Base-by-base conservation (phyloP, 1,284 basidiomycete genomes). In the Singerocomus inundabilis region DNA sequence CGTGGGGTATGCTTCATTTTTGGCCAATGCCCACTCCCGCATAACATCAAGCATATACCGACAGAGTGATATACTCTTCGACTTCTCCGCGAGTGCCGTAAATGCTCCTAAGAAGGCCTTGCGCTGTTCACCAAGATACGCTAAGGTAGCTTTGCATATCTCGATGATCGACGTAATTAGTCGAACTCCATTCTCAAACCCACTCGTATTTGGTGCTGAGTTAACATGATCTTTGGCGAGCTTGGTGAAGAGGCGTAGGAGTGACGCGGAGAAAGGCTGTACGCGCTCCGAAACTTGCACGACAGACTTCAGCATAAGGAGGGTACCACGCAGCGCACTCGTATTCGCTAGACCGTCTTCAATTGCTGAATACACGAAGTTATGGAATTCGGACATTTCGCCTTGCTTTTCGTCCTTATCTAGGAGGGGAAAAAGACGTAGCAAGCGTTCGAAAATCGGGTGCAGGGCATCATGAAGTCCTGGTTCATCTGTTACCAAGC, bases 261-360 rank as follows among this genome's bases (percentile, higher is more conserved):
- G 76, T 10, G 82, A 77, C 2, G 78, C 72, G 31, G 88, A 77
- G 69, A 96, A 95, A 0, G 79, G 76, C 59, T 99, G 94, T 42
- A 96, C 84, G 48, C 91, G 85, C 62, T 93, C 88, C 0, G 93
- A 80, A 29, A 85, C 81, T 58, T 90, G 82, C n/a, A 94, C 85
- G 60, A 96, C 88, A 0, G 92, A 90, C 64, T 91, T 88, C 47
- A 99, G 76, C 75, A 99, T 87, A 54, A 93, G 79, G 38, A 99
- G 77, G 13, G 87, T 84, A 18, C 91, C 92, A 29, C 88, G 87
- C 28, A 94, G 73, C 49, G 82, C 79, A n/a, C 75, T 83, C 16
- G 79, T 81, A 50, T 84, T 85, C 45, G 82, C 80, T n/a, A 96
- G 74, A 30, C 89, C 90, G 42, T 99, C 95, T 49, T 80, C 79